A percentile compares a stretch with the other conserved stretches of the same genome.
Conservation (phyloP, 306 rosid species). For the Casuarina equisetifolia region DNA sequence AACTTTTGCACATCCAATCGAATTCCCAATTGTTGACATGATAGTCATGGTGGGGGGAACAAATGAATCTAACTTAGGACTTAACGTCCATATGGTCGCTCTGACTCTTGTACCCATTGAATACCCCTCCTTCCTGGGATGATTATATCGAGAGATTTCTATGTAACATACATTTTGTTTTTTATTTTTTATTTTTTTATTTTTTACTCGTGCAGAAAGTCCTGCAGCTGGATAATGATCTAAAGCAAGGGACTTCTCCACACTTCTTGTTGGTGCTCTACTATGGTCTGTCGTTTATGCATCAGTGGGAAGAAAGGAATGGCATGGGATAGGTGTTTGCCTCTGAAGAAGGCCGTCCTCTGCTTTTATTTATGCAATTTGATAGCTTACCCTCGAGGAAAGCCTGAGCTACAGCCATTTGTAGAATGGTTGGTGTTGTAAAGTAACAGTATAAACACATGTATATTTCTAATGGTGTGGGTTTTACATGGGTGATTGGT, state of each 20-base stretch:
- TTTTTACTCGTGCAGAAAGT: slow-evolving; percentile 42
- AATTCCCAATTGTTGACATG: neutral
- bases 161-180: neutral
- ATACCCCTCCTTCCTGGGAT: neutral
- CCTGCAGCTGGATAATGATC: slow-evolving; percentile 37
- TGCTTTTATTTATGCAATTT: slow-evolving; percentile 28
- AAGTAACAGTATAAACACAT: slow-evolving; percentile 29
- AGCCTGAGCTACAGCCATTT: neutral
- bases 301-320: slow-evolving; percentile 23
- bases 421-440: slow-evolving; percentile 28
- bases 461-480: slow-evolving; percentile 31
- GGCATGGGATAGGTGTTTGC: slow-evolving; percentile 20
- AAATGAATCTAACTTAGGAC: neutral
- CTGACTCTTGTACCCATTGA: neutral
- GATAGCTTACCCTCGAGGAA: slow-evolving; percentile 17
- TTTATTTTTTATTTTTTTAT: slow-evolving; percentile 1
- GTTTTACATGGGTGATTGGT: slow-evolving; percentile 41
- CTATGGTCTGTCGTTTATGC: slow-evolving; percentile 20
- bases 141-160: too few species aligned
- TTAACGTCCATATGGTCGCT: neutral
- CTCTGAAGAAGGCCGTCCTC: slow-evolving; percentile 17
- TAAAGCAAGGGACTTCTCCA: slow-evolving; percentile 2
- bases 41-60: neutral
- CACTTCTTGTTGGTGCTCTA: slow-evolving; percentile 7
- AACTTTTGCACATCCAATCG: too few species aligned